A percentile compares a stretch with the other conserved stretches of the same genome.
Evolutionary conservation across 495 filamentous ascomycete species (phyloP).

Genomic region (Hypomontagnella submonticulosa): DNA sequence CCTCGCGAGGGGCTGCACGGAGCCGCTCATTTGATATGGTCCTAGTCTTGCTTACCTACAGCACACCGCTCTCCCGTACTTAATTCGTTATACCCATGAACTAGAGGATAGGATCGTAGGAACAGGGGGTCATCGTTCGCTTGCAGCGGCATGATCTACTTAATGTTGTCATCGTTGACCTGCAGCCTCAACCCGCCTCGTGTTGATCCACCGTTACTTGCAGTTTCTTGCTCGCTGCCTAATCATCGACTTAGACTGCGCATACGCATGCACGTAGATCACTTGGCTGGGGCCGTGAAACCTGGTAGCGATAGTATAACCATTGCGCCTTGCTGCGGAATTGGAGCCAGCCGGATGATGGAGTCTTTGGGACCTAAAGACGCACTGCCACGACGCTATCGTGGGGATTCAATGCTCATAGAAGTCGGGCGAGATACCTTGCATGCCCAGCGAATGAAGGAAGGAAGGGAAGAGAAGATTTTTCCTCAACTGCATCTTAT

Average conservation of each 20-base stretch:
- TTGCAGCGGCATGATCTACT: too few relatives aligned
- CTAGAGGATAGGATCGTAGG: too few relatives aligned
- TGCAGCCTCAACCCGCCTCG: not conserved
- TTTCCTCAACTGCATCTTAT: not conserved
- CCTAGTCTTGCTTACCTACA: too few relatives aligned
- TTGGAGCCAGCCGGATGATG: too few relatives aligned
- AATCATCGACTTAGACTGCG: not conserved
- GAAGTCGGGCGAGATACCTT: not conserved
- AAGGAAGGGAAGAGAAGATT: not conserved
- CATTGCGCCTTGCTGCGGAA: not conserved
- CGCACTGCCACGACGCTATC: not conserved
- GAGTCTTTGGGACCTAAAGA: not conserved
- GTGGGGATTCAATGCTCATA: not conserved
- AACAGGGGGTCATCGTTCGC: too few relatives aligned
- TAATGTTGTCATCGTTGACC: too few relatives aligned
- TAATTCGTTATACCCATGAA: too few relatives aligned
- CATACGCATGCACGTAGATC: conserved; percentile 2
- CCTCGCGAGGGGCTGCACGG: too few relatives aligned
- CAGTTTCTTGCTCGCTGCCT: not conserved
- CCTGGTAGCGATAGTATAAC: not conserved
- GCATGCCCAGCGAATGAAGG: not conserved
- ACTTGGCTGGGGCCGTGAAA: not conserved
- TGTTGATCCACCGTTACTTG: not conserved
- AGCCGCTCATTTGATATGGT: too few relatives aligned
- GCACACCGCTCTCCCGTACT: too few relatives aligned